A percentile compares a stretch with the other conserved stretches of the same genome.
These are phyloP conservation scores for Pulveroboletus sp. DNA, from an alignment of 768 basidiomycete species.

Conservation along the genomic window DNA sequence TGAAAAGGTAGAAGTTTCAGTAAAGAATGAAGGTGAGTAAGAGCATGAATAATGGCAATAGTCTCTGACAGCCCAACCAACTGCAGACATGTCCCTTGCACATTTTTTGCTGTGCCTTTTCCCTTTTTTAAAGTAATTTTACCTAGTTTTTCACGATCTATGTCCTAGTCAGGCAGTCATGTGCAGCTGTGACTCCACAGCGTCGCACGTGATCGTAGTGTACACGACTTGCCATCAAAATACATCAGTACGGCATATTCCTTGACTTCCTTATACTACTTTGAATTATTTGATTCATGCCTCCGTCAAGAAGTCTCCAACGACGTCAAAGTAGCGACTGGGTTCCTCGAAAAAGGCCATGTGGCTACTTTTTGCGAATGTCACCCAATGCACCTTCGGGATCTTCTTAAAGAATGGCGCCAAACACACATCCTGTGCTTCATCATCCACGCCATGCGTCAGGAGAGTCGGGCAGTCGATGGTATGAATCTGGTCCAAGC, in stretches of 20 bases:
- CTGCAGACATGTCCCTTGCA: no score
- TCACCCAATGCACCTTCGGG: constrained; percentile 33
- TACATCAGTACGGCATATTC: not conserved
- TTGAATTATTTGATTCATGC: not conserved
- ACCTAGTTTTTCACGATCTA: no score
- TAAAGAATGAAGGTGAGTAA: no score
- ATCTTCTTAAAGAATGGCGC: constrained; percentile 33
- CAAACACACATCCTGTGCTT: constrained; percentile 33
- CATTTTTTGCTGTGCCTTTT: no score
- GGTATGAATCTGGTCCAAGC: constrained; percentile 39
- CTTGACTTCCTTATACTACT: not conserved
- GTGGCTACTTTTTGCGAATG: constrained; percentile 23
- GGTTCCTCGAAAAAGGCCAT: constrained; percentile 13
- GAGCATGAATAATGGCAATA: no score
- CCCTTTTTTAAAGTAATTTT: no score
- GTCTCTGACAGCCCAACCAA: no score
- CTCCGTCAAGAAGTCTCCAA: constrained; percentile 14
- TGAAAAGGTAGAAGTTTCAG: no score
- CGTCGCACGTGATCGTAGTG: not conserved
- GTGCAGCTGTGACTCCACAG: no score
- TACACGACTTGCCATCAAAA: not conserved
- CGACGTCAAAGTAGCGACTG: constrained; percentile 17
- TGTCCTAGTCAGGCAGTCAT: no score
- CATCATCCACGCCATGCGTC: constrained; percentile 36
- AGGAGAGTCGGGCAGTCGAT: constrained; percentile 38